Percentiles rank a stretch among this genome's conserved stretches.
These are phyloP conservation scores for Camptophora hylomeconis DNA, from an alignment of 2,329 filamentous ascomycete species.

Conservation along the genomic window DNA sequence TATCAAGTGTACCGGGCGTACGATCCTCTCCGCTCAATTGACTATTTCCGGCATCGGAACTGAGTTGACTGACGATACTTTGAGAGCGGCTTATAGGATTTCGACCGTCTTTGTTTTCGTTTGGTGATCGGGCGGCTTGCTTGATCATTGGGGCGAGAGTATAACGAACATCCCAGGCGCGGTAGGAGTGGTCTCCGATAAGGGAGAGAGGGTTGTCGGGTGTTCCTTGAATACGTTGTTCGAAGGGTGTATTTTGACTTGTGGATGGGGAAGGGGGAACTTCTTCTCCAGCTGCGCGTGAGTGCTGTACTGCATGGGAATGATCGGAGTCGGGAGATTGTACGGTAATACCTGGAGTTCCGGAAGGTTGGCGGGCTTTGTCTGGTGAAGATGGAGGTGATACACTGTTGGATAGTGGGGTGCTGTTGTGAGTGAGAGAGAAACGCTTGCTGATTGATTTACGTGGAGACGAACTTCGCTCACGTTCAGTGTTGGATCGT, in stretches of 20 bases:
- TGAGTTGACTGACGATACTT: constrained; percentile 15
- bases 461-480: constrained; percentile 7
- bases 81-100: constrained; percentile 11
- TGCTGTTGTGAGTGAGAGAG: constrained; percentile 2
- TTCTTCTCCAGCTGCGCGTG: constrained; percentile 1
- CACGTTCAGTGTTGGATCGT: constrained; percentile 7
- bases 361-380: constrained; percentile 95
- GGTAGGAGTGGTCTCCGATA: constrained; percentile 12
- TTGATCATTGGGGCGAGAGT: constrained; percentile 14
- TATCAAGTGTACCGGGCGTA: background rate
- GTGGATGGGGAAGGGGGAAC: constrained; percentile 8
- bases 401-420: constrained; percentile 4
- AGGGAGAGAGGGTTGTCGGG: constrained; percentile 11
- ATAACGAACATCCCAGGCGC: constrained; percentile 13
- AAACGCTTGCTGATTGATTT: constrained; percentile 2
- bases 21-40: constrained; percentile 1
- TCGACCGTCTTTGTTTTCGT: constrained; percentile 6
- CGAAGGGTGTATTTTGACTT: constrained; percentile 5
- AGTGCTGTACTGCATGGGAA: background rate
- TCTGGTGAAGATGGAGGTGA: constrained; percentile 49
- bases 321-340: constrained; percentile 26
- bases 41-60: constrained; percentile 12
- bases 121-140: constrained; percentile 12
- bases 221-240: no score
- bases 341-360: constrained; percentile 71